These are phyloP conservation scores for Ajuga chamaepitys DNA, from an alignment of 257 asterid species.

Conservation along the genomic window DNA sequence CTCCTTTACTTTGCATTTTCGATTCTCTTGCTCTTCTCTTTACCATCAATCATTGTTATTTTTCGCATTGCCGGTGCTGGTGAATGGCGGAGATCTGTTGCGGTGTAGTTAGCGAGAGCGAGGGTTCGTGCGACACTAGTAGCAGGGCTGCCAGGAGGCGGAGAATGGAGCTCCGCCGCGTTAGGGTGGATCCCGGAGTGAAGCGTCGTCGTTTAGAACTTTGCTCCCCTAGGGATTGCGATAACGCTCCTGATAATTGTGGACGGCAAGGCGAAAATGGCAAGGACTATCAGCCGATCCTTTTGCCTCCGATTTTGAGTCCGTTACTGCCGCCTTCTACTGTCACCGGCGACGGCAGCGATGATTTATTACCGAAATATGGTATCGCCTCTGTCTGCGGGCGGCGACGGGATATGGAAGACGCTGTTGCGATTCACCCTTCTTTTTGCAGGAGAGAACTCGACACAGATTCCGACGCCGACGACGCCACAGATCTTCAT, in stretches of 20 bases:
- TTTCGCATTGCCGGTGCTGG: neutral
- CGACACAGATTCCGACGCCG: conserved; percentile 1
- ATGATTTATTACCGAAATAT: conserved; percentile 27
- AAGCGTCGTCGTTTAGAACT: conserved; percentile 36
- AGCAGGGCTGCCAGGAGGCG: conserved; percentile 43
- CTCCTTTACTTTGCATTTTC: neutral
- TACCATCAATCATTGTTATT: neutral
- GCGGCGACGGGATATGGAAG: conserved; percentile 75
- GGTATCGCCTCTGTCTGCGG: conserved; percentile 68
- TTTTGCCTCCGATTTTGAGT: conserved; percentile 11
- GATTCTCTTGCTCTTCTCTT: neutral
- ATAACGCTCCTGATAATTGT: conserved; percentile 17
- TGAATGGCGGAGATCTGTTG: conserved; percentile 63
- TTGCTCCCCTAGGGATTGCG: conserved; percentile 10
- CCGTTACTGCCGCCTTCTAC: neutral
- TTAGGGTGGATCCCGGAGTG: conserved; percentile 19
- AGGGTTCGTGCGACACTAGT: conserved; percentile 27
- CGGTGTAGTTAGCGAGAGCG: conserved; percentile 34
- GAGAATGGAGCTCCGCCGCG: conserved; percentile 45
- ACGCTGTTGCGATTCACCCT: conserved; percentile 61
- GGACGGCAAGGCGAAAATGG: neutral
- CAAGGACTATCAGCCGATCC: neutral
- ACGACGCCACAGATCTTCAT: conserved; percentile 21
- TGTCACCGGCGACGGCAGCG: neutral
- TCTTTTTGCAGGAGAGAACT: conserved; percentile 23